phyloP scores from a whole-genome alignment of 2,329 filamentous ascomycete species.

The Hypocreales sp. region DNA sequence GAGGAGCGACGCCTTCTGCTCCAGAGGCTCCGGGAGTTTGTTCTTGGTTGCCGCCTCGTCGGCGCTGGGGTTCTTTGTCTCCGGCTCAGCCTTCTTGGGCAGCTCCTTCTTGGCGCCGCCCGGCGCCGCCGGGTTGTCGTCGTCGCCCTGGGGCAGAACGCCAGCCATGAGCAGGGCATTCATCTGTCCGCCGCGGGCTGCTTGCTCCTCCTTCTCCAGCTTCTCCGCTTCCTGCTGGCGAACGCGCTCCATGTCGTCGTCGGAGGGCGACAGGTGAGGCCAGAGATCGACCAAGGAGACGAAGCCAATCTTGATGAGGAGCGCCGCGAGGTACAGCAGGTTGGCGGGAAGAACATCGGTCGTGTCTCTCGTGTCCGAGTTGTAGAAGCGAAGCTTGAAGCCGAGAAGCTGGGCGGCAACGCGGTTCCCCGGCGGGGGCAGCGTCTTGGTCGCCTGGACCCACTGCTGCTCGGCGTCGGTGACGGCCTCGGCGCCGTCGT shows the following conservation, averaged over 20 bases:
- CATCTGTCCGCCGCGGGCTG: constrained; percentile 51
- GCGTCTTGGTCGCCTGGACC: constrained; percentile 65
- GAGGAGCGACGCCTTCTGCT: constrained; percentile 78
- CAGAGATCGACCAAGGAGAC: constrained; percentile 86
- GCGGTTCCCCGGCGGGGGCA: constrained; percentile 74
- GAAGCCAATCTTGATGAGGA: constrained; percentile 94
- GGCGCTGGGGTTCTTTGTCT: constrained; percentile 29
- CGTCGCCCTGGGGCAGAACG: constrained; percentile 49
- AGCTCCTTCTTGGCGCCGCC: constrained; percentile 32
- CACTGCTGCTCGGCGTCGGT: constrained; percentile 50
- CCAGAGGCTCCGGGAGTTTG: constrained; percentile 53
- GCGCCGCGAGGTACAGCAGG: constrained; percentile 75
- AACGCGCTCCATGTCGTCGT: constrained; percentile 67
- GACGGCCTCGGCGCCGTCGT: constrained; percentile 26
- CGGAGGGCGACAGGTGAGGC: constrained; percentile 75
- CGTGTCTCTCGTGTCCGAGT: constrained; percentile 59
- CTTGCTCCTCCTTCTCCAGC: constrained; percentile 61
- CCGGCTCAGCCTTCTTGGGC: constrained; percentile 32
- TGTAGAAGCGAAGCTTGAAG: constrained; percentile 94
- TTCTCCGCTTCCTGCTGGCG: constrained; percentile 57
- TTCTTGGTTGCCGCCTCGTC: constrained; percentile 30
- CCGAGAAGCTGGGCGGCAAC: constrained; percentile 89
- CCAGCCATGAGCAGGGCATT: constrained; percentile 84
- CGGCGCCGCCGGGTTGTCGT: constrained; percentile 47
- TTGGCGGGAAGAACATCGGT: constrained; percentile 77